A percentile compares a stretch with the other conserved stretches of the same genome.
Evolutionary conservation across 257 asterid species (phyloP).

Genomic region (Coffea canephora): DNA sequence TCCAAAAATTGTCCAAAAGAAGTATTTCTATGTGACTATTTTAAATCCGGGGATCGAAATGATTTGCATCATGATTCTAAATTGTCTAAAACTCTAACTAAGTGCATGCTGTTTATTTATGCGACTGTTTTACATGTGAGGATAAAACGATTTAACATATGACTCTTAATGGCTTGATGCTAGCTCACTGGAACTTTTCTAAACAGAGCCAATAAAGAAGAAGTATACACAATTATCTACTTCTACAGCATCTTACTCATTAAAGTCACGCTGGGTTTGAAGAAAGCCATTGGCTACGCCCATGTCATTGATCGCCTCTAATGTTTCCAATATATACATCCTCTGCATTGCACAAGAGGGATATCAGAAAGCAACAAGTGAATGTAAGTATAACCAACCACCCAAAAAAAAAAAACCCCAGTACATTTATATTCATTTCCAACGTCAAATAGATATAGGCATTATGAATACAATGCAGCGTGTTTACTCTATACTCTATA

Average conservation of each 20-base stretch:
- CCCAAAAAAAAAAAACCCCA: not conserved
- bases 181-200: not conserved
- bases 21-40: too few relatives aligned
- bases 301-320: slow-evolving; percentile 71
- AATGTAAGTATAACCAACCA: not conserved
- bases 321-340: slow-evolving; percentile 67
- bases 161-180: not conserved
- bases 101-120: not conserved
- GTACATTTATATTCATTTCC: not conserved
- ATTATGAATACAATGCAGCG: not conserved
- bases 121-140: not conserved
- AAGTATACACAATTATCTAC: not conserved
- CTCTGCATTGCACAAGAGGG: slow-evolving; percentile 48
- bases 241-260: slow-evolving; percentile 55
- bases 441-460: not conserved
- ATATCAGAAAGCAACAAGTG: not conserved
- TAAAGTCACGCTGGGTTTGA: slow-evolving; percentile 67
- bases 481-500: not conserved
- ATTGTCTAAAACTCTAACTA: not conserved
- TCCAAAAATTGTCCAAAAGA: not conserved
- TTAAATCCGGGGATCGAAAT: too few relatives aligned
- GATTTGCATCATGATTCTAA: too few relatives aligned
- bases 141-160: not conserved
- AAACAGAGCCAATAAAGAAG: not conserved
- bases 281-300: slow-evolving; percentile 47